phyloP scores from a whole-genome alignment of 2,329 filamentous ascomycete species.

The Colletotrichum siamense region DNA sequence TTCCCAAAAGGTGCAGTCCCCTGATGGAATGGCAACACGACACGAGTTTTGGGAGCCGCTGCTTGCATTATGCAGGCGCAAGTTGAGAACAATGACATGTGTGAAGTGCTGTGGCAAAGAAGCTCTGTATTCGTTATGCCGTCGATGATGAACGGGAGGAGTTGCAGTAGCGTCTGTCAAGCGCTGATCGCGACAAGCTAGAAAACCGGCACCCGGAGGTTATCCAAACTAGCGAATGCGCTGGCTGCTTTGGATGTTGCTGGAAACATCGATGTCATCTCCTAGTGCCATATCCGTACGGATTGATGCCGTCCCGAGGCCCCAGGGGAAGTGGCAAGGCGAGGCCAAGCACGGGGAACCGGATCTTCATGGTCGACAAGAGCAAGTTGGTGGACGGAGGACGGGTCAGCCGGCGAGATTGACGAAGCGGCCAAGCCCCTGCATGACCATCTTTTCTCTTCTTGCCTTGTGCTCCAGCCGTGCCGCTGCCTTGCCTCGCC shows the following conservation, averaged over 20 bases:
- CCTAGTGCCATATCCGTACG: neutral
- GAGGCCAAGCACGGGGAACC: conserved; percentile 7
- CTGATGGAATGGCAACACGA: neutral
- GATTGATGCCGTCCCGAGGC: neutral
- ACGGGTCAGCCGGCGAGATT: neutral
- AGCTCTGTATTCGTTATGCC: neutral
- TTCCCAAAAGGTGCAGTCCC: neutral
- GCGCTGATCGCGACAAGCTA: neutral
- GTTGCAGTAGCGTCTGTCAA: neutral
- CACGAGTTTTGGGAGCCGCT: neutral
- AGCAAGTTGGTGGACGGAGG: neutral
- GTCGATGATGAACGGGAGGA: neutral
- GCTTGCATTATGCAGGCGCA: neutral
- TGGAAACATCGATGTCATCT: neutral
- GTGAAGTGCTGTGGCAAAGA: neutral
- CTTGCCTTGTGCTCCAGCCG: neutral
- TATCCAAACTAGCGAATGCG: neutral
- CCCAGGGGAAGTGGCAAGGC: neutral
- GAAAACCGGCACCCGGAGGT: neutral
- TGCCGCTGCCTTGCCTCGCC: neutral
- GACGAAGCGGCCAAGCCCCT: neutral
- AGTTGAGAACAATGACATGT: neutral
- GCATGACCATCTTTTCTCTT: neutral
- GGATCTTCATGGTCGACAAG: neutral
- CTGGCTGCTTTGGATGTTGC: neutral